Base-by-base conservation (phyloP, 2,329 filamentous ascomycete species). In the Scedosporium dehoogii region DNA sequence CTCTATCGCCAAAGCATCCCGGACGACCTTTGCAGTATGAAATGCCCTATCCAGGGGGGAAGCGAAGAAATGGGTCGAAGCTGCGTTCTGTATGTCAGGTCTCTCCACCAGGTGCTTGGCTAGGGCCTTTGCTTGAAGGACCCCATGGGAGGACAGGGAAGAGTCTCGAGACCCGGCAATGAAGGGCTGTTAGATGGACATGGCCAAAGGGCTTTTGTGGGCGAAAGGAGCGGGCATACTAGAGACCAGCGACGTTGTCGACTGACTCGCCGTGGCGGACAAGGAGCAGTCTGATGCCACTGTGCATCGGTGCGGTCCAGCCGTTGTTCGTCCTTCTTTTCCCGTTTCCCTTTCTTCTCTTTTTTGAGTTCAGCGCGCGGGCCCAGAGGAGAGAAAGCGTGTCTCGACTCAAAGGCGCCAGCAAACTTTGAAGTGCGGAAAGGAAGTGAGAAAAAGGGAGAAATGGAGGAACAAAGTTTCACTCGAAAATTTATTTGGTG, bases 251-350 rank as follows among this genome's bases (percentile, higher is more conserved):
- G 63, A 94, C 88, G 73, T 96, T 96, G 75, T 96, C 90, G 66
- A 96, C 89, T 16, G 91, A 93, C 77, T 96, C 92, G 70, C 88
- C 92, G 79, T 96, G 92, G 63, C 92, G 87, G 69, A 96, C 85
- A 68, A 96, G 81, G 69, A 92, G 85, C 62, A 96, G 64, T 59
- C 48, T 65, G 33, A 63, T 58, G 60, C 53, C 55, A 23, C 53
- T n/a, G n/a, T 9, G n/a, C 25, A 59, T 59, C n/a, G n/a, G n/a
- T n/a, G n/a, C n/a, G n/a, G n/a, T n/a, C n/a, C n/a, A n/a, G n/a
- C n/a, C n/a, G n/a, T n/a, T n/a, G n/a, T n/a, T n/a, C n/a, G n/a
- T n/a, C n/a, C n/a, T n/a, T n/a, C n/a, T n/a, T n/a, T n/a, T n/a
- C n/a, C n/a, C n/a, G n/a, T n/a, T n/a, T n/a, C 33, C 33, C 10